A percentile compares a stretch with the other conserved stretches of the same genome.
These are phyloP conservation scores for Cystobasidiopsis lactophilus DNA, from an alignment of 768 basidiomycete species.

Conservation along the genomic window DNA sequence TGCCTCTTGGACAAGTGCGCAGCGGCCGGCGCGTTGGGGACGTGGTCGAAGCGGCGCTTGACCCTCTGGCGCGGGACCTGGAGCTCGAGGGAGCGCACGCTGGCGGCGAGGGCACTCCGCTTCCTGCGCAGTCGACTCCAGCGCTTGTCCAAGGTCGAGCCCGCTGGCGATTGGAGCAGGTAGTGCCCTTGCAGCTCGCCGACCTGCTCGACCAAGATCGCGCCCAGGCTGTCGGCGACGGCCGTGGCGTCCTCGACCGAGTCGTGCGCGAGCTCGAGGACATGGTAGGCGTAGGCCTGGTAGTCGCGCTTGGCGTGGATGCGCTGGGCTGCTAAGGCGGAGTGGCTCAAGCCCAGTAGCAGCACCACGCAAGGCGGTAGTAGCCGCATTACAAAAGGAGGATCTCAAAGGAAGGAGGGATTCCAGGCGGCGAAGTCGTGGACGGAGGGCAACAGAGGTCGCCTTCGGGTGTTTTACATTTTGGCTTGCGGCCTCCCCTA, in stretches of 20 bases:
- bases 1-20: conserved; percentile 2
- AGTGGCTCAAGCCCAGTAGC: not conserved
- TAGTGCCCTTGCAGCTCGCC: conserved; percentile 65
- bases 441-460: too few relatives aligned
- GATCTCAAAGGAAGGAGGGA: too few relatives aligned
- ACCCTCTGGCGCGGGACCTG: conserved; percentile 21
- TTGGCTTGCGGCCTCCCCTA: too few relatives aligned
- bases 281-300: conserved; percentile 48
- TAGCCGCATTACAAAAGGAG: too few relatives aligned
- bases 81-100: conserved; percentile 20
- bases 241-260: conserved; percentile 25
- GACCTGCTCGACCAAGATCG: conserved; percentile 68
- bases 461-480: too few relatives aligned
- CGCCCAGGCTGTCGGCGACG: conserved; percentile 39
- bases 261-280: conserved; percentile 17
- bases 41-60: conserved; percentile 22
- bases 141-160: conserved; percentile 23
- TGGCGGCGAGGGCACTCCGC: not conserved
- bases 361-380: too few relatives aligned
- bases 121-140: not conserved
- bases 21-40: conserved; percentile 4
- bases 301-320: conserved; percentile 24
- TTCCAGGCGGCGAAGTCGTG: too few relatives aligned
- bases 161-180: conserved; percentile 40
- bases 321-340: conserved; percentile 8